Conservation (phyloP, 495 filamentous ascomycete genomes). For the Usnea hakonensis region DNA sequence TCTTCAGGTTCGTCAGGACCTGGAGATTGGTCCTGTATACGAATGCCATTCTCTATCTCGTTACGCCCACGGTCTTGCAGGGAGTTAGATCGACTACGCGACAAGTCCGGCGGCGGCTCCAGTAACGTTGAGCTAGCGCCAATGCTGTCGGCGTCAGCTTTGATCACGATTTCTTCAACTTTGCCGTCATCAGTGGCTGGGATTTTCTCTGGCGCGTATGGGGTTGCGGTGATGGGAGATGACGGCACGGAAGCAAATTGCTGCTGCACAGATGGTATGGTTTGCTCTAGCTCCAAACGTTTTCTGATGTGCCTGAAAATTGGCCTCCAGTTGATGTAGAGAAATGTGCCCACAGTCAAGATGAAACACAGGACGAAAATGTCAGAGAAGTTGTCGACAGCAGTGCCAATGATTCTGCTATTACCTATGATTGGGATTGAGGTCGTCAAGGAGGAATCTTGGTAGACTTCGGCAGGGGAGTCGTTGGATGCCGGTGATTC, state of each 20-base stretch:
- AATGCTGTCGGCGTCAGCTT: slow-evolving; percentile 24
- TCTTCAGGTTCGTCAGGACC: slow-evolving; percentile 35
- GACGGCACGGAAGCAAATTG: slow-evolving; percentile 38
- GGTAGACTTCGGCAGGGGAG: slow-evolving; percentile 35
- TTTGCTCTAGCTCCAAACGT: slow-evolving; percentile 47
- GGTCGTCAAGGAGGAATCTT: slow-evolving; percentile 37
- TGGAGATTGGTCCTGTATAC: slow-evolving; percentile 41
- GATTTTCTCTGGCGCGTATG: slow-evolving; percentile 26
- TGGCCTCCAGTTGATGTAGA: slow-evolving; percentile 44
- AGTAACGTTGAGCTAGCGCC: slow-evolving; percentile 20
- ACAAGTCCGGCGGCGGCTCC: slow-evolving; percentile 11
- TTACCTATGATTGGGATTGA: slow-evolving; percentile 40
- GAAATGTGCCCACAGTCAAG: slow-evolving; percentile 39
- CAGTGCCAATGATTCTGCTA: slow-evolving; percentile 48
- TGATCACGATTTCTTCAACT: slow-evolving; percentile 27
- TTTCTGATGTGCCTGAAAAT: slow-evolving; percentile 43
- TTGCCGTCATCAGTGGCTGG: slow-evolving; percentile 33
- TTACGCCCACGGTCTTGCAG: slow-evolving; percentile 18
- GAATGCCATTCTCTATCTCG: slow-evolving; percentile 30
- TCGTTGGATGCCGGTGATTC: slow-evolving; percentile 29
- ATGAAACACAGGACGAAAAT: slow-evolving; percentile 43
- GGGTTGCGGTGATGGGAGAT: slow-evolving; percentile 32
- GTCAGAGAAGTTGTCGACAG: slow-evolving; percentile 45
- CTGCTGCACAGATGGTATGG: slow-evolving; percentile 41
- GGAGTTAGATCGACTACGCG: slow-evolving; percentile 15